Base-by-base conservation (phyloP, 2,329 filamentous ascomycete species). In the Diplodia intermedia region DNA sequence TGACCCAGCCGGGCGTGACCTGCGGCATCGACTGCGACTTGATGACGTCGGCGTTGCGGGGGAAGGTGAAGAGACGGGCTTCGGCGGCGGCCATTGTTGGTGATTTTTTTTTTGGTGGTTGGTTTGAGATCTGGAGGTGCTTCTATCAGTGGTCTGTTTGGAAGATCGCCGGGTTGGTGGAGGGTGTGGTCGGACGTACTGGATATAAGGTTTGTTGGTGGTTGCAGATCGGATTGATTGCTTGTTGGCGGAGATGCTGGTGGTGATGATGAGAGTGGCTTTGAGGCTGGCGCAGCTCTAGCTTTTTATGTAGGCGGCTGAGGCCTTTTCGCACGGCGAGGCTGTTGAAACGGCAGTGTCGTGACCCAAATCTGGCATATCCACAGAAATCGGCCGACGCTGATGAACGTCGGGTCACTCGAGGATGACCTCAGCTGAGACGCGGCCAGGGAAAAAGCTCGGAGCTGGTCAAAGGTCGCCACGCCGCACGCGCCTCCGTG, bases 331-430 rank as follows among this genome's bases (percentile, higher is more conserved):
- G 5, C 31, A 33, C 23, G 12, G 11, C 11, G 18, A 11, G 23
- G 54, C 15, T 20, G 18, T 15, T 40, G 54, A 56, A 56, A 56
- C 54, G n/a, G 33, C 20, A 38, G 40, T 56, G 33, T 56, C 54
- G 54, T 56, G 54, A 56, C 40, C 54, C 54, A 31, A 31, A 56
- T 56, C 31, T 56, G 54, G 54, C 54, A 54, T 56, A 56, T 56
- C 54, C 54, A 56, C 54, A 56, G 12, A 38, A 38, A 56, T 56
- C 54, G 54, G 54, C 18, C 54, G 54, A 56, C 31, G 54, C 12
- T 38, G 29, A 40, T 36, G 29, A 23, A 23, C 54, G 54, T 56
- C 54, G 29, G 54, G 54, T 56, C 54, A 56, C 54, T 18, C 11
- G 33, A 31, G 33, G 33, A 56, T 33, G 54, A 56, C 54, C 54